Base-by-base conservation (phyloP, 495 filamentous ascomycete genomes). In the Aspergillus indologenus region DNA sequence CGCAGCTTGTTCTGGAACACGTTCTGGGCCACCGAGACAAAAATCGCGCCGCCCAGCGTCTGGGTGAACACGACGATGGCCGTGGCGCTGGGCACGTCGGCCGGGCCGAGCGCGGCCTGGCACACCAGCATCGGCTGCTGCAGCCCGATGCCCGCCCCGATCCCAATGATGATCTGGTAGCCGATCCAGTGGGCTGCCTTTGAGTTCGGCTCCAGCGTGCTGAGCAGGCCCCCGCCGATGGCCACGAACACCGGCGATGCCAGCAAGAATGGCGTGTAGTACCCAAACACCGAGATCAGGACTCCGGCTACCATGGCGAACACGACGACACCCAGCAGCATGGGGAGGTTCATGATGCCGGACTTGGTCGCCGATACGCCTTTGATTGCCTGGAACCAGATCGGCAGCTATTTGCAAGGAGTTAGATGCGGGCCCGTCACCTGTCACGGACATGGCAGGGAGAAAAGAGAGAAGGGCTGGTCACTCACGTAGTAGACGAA, bases 351-450 rank as follows among this genome's bases (percentile, higher is more conserved):
- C 70, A 84, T 83, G 67, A 95, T 87, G 20, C 92, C 92, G 0
- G 88, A 91, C 40, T 82, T 74, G 14, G 85, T 81, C 14, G 91
- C 87, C 0, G 76, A 76, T 0, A 82, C 83, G 50, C 80, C 83
- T 68, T 92, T 87, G 69, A 96, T 85, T 6, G 90, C 84, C 65
- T 96, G 92, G 79, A 96, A 95, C 87, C 88, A 96, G 62, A 93
- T 87, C 0, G 92, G 91, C 19, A 96, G 72, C 77, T 0, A 15
- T 19, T 9, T 42, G 9, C n/a, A 47, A 26, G 20, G 4, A 57
- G 26, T 48, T 15, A 40, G 48, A 3, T 56, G 54, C 23, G 12
- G 5, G 34, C 34, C 34, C 34, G 5, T 34, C 15, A n/a, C n/a
- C n/a, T n/a, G n/a, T n/a, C n/a, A n/a, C n/a, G n/a, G n/a, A n/a